Evolutionary conservation across 331 rosid genomes (phyloP), one percentile per base, ranked within the genome.

Genomic region (Prunus yedoensis): DNA sequence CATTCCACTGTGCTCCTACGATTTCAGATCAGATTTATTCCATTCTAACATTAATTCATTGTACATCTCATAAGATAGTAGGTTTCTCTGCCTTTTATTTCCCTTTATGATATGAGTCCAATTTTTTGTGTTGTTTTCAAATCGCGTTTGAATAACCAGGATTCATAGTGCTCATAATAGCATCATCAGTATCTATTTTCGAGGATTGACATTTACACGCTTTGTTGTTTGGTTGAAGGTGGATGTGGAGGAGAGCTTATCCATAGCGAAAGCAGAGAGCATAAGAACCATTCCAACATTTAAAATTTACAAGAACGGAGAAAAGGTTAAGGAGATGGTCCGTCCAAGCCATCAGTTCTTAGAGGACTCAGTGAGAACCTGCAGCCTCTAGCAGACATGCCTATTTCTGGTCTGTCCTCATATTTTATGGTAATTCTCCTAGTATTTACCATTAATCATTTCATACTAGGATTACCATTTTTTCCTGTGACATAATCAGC

Each of bases 271-370:
- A 77, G 81, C 89, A 3, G 93, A 92, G 80, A 81, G 83, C 89
- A 84, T 92, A 75, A 90, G 84, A 83, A 71, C 70, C 3, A 86
- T 91, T 49, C 97, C 98, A 61, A 82, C 97, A 12, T 89, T 93
- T 74, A 93, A 91, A 83, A 88, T 93, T 25, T 93, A 89, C 85
- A 93, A 87, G 85, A 88, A 91, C 17, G 97, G 97, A 16, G 91
- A 82, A 76, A 89, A 84, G 87, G 68, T 91, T 88, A 91, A 81
- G 86, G 98, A 93, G 86, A 83, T 91, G 94, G 81, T 88, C 71
- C 83, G 85, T 18, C 98, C 98, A 30, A 87, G 71, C 71, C 94
- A 85, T 75, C 91, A 84, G 56, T 73, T 83, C 70, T 79, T 93
- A 81, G 98, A 93, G 82, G 97, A 93, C 65, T 89, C 90, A 1